Conservation (phyloP, 2,329 filamentous ascomycete genomes). For the Aspergillus pseudoglaucus region DNA sequence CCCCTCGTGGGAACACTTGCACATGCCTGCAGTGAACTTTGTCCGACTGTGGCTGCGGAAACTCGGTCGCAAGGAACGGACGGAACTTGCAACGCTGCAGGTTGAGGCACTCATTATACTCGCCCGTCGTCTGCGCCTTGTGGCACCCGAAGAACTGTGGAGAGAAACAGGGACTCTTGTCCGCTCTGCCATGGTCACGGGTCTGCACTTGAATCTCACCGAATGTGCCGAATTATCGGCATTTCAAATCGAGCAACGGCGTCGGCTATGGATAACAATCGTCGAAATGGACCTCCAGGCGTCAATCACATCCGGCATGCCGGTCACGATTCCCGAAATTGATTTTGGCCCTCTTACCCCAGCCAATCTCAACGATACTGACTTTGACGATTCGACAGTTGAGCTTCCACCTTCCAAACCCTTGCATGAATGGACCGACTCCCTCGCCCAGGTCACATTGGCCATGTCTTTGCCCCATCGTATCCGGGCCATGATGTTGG, state of each 20-base stretch:
- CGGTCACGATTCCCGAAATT: conserved; percentile 30
- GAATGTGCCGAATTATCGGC: conserved; percentile 25
- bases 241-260: conserved; percentile 30
- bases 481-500: conserved; percentile 8
- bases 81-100: conserved; percentile 14
- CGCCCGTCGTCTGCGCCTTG: conserved; percentile 8
- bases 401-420: conserved; percentile 19
- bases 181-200: conserved; percentile 33
- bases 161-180: conserved; percentile 38
- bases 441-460: conserved; percentile 8
- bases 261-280: conserved; percentile 32
- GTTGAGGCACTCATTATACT: conserved; percentile 11
- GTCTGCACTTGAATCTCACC: conserved; percentile 36
- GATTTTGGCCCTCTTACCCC: conserved; percentile 35
- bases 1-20: conserved; percentile 13
- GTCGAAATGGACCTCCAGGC: conserved; percentile 43
- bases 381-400: conserved; percentile 33
- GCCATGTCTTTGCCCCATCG: conserved; percentile 12
- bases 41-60: conserved; percentile 13
- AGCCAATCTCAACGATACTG: conserved; percentile 35
- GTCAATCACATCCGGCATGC: conserved; percentile 34
- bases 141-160: conserved; percentile 23
- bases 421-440: conserved; percentile 17
- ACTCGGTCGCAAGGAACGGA: conserved; percentile 13
- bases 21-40: conserved; percentile 5